Conservation (phyloP, 2,329 filamentous ascomycete species). For the Colletotrichum horii region DNA sequence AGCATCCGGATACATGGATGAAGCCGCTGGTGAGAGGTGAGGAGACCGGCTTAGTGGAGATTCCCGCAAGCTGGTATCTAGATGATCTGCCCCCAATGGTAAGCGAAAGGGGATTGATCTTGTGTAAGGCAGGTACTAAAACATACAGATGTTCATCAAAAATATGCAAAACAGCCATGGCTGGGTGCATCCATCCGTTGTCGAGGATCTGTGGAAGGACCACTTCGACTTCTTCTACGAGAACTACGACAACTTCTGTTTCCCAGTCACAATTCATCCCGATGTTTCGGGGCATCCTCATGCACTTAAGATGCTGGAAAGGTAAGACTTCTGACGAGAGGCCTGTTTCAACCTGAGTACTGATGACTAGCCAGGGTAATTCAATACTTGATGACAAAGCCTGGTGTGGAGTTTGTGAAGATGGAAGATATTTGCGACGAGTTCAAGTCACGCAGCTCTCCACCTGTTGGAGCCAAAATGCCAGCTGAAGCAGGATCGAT, state of each 20-base stretch:
- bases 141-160: constrained; percentile 69
- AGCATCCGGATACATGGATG: constrained; percentile 70
- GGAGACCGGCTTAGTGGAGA: constrained; percentile 69
- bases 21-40: constrained; percentile 64
- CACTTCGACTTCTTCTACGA: constrained; percentile 77
- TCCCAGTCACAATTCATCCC: constrained; percentile 79
- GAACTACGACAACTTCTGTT: constrained; percentile 78
- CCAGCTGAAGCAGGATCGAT: constrained; percentile 44
- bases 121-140: not conserved
- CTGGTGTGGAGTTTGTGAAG: constrained; percentile 69
- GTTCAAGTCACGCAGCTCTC: constrained; percentile 70
- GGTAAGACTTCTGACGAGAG: not conserved
- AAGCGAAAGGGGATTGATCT: not conserved
- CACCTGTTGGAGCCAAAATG: constrained; percentile 63
- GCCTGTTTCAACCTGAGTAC: not conserved
- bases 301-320: constrained; percentile 74
- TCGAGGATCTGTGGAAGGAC: constrained; percentile 69
- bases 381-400: constrained; percentile 68
- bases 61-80: constrained; percentile 68
- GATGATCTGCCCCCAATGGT: constrained; percentile 67
- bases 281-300: constrained; percentile 76
- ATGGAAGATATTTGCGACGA: constrained; percentile 74
- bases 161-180: constrained; percentile 67
- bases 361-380: constrained; percentile 52
- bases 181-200: constrained; percentile 58